Evolutionary conservation across 2,329 filamentous ascomycete species (phyloP), one percentile per base, ranked within the genome.

Genomic region (Lecanicillium sp.): DNA sequence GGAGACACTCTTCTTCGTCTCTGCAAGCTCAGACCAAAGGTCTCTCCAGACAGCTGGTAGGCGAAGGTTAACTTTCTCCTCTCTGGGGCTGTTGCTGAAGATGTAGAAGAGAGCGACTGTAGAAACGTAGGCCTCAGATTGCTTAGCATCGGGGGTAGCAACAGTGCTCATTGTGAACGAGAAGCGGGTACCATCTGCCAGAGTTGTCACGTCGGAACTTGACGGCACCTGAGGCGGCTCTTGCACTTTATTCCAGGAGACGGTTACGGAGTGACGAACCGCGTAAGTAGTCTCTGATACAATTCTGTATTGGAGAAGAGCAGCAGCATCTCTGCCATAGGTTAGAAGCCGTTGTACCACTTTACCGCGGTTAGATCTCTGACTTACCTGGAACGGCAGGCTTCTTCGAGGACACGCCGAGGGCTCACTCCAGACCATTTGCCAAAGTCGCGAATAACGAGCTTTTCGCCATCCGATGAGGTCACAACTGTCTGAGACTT

Each of bases 71-170:
- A 87, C 77, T 57, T 94, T 97, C 46, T 94, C 87, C 53, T 97
- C 90, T 50, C 87, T 92, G 0, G 77, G 62, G 13, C 80, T 85
- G n/a, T 76, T 73, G 2, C 79, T 78, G 47, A 88, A 95, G 1
- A 94, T 70, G 29, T 85, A 72, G 56, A 94, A 96, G 2, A 98
- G 64, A 2, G 84, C 87, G 11, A 78, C 71, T 0, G 88, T 94
- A 5, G 88, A 85, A 30, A 92, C 74, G 49, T 82, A 97, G 2
- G 82, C 81, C 58, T 97, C 89, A 5, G 92, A 94, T 56, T 98
- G 89, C 46, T 81, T 79, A 11, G 70, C 49, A 38, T 87, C 83
- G 1, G 87, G 78, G 0, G 87, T 83, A 10, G 87, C 84, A 31
- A 94, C 61, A 0, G 72, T 71, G 4, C 65, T 69, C 83, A 96